Evolutionary conservation across 1,139 yeast species (phyloP), one percentile per base, ranked within the genome.

Genomic region (Blastobotrys arbuscula): DNA sequence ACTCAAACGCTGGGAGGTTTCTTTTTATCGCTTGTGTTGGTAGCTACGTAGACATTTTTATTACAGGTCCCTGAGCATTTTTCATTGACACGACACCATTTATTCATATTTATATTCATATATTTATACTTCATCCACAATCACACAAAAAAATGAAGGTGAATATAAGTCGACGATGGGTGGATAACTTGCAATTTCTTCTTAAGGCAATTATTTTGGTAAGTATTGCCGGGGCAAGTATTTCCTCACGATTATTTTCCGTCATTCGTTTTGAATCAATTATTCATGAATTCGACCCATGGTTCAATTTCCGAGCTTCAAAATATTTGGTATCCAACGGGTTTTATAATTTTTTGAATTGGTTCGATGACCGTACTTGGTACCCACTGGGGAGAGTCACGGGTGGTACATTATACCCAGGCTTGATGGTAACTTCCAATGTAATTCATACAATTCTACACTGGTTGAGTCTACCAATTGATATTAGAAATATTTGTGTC

Each of bases 281-380:
- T 63, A 94, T 94, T 68, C 99, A 94, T 72, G 99, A 94, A 69
- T 92, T 92, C 56, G 98, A 94, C 70, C 97, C 98, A 34, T 92
- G 98, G 98, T 94, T 94, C 76, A 92, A 92, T 68, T 92, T 80
- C 72, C 74, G 98, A 59, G 98, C 98, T 42, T 86, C 98, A 23
- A 86, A 86, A 66, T 88, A 89, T 68, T 76, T 92, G 57, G 95
- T 88, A 18, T 73, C 79, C 47, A 82, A 89, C 65, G 84, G 94
- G 4, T 90, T 80, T 67, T 84, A 89, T 70, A 92, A 89, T 56
- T 94, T 94, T 62, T 76, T 92, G 65, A 94, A 94, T 67, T 94
- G 98, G 98, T 94, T 94, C 63, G 99, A 94, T 66, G 97, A 92
- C 67, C 79, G 96, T 64, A 92, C 98, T 24, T 94, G 99, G 99